A percentile compares a stretch with the other conserved stretches of the same genome.
phyloP scores from a whole-genome alignment of 768 basidiomycete species.

The Serendipita sp. region DNA sequence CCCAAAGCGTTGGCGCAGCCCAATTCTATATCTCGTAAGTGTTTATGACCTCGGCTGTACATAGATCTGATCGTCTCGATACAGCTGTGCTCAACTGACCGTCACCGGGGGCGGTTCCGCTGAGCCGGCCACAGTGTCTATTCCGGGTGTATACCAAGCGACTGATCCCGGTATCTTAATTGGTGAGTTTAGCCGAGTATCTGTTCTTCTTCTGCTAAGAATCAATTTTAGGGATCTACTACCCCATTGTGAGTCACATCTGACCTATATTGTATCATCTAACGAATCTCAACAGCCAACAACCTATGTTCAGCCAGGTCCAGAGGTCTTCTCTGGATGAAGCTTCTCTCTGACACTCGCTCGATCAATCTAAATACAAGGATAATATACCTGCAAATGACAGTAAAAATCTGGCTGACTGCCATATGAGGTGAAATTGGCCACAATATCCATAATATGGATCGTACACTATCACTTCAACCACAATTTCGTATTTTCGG shows the following conservation, averaged over 20 bases:
- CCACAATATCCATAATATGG: too few species aligned
- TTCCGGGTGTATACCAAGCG: neutral
- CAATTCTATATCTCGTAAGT: too few species aligned
- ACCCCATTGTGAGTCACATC: neutral
- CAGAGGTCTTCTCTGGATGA: neutral
- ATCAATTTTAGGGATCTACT: neutral
- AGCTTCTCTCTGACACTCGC: too few species aligned
- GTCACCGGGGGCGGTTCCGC: neutral
- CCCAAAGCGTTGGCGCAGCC: too few species aligned
- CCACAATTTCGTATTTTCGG: too few species aligned
- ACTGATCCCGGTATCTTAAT: neutral
- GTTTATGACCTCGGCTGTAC: too few species aligned
- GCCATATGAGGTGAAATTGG: neutral
- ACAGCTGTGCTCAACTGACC: neutral
- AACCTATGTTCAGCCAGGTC: neutral
- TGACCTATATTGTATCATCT: neutral
- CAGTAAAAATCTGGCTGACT: neutral
- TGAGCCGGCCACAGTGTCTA: neutral
- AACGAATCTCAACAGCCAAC: neutral
- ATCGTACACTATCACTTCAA: too few species aligned
- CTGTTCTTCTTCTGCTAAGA: neutral
- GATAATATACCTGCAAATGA: too few species aligned
- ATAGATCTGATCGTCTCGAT: too few species aligned
- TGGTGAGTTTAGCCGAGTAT: neutral
- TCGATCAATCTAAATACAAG: too few species aligned